A percentile compares a stretch with the other conserved stretches of the same genome.
These are phyloP conservation scores for Aspergillus taichungensis DNA, from an alignment of 495 filamentous ascomycete species.

Conservation along the genomic window DNA sequence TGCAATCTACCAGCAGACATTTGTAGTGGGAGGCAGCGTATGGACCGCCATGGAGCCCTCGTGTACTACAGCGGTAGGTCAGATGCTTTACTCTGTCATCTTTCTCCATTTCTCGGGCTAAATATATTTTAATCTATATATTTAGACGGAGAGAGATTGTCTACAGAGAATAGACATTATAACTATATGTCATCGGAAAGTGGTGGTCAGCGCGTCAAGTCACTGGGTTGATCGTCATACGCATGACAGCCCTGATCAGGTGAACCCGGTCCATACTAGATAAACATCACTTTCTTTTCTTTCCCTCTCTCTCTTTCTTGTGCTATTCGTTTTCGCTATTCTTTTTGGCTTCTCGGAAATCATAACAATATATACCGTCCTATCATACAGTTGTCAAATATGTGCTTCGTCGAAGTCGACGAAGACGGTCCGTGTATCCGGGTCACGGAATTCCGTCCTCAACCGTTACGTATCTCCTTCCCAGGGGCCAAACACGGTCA, in stretches of 20 bases:
- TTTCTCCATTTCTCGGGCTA: neutral
- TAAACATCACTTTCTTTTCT: too few species aligned
- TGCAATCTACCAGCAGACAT: too few species aligned
- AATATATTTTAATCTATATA: neutral
- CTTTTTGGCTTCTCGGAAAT: too few species aligned
- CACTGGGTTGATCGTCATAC: neutral
- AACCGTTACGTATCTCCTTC: slow-evolving; percentile 3
- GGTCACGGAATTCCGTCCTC: slow-evolving; percentile 6
- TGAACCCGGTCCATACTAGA: neutral
- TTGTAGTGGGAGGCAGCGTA: too few species aligned
- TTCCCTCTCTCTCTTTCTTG: too few species aligned
- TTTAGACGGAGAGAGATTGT: neutral
- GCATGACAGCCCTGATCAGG: neutral
- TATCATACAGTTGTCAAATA: neutral
- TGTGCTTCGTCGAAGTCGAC: slow-evolving; percentile 14
- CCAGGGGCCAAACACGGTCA: slow-evolving; percentile 3
- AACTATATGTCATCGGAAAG: neutral
- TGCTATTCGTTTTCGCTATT: too few species aligned
- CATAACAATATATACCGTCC: too few species aligned
- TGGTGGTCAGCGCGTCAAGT: too few species aligned
- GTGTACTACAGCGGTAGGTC: neutral
- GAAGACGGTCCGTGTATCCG: slow-evolving; percentile 7
- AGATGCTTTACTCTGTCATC: neutral
- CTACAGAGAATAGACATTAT: too few species aligned
- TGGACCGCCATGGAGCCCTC: neutral